A percentile compares a stretch with the other conserved stretches of the same genome.
Conservation (phyloP, 441 rosid species). For the Erysimum pusillum region DNA sequence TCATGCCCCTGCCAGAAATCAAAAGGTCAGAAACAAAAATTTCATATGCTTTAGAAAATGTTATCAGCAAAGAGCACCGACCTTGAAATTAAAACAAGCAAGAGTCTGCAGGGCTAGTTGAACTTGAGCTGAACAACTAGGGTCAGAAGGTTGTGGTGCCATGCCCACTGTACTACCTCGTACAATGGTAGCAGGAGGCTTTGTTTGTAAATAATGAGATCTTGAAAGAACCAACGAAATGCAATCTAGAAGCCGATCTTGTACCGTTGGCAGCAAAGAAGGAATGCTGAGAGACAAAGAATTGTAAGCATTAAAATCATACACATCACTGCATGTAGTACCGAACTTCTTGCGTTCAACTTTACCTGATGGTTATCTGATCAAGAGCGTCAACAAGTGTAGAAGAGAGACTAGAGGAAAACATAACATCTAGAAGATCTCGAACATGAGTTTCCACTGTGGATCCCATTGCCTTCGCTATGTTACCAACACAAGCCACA, state of each 20-base stretch:
- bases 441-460: constrained; percentile 89
- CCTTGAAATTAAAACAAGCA: constrained; percentile 97
- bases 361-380: constrained; percentile 84
- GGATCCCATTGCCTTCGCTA: constrained; percentile 97
- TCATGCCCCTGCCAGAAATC: constrained; percentile 87
- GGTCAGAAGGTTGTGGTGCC: constrained; percentile 79
- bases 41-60: constrained; percentile 18
- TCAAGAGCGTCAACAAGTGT: constrained; percentile 92
- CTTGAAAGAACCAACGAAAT: constrained; percentile 90
- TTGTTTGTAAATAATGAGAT: constrained; percentile 78
- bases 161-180: constrained; percentile 65
- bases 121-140: constrained; percentile 77
- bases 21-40: constrained; percentile 47
- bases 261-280: constrained; percentile 87
- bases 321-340: constrained; percentile 30
- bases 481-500: constrained; percentile 97
- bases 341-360: constrained; percentile 30
- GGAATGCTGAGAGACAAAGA: constrained; percentile 81
- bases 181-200: constrained; percentile 66
- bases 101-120: constrained; percentile 98
- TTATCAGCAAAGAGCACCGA: constrained; percentile 42
- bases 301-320: constrained; percentile 30
- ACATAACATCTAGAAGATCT: constrained; percentile 88
- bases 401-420: constrained; percentile 87
- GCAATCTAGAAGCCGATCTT: constrained; percentile 86